Evolutionary conservation across 768 basidiomycete genomes (phyloP), one percentile per base, ranked within the genome.

Genomic region (Clathrus columnatus): DNA sequence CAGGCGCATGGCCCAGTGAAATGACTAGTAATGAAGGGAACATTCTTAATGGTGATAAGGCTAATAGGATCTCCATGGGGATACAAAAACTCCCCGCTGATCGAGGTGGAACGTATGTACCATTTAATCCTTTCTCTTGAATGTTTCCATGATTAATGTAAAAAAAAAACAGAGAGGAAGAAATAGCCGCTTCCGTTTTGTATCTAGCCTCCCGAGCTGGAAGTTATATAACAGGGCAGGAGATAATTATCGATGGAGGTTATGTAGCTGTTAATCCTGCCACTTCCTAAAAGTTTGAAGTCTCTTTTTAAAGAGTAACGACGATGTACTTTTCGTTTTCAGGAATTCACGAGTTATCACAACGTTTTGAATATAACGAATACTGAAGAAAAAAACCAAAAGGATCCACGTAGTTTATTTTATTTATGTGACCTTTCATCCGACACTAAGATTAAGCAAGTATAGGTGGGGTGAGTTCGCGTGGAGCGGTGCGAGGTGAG

Each of bases 121-220:
- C 50, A 18, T 36, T 51, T n/a, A 16, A n/a, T 57, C 23, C 7
- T 5, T 41, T 27, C 16, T 5, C 29, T 48, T 11, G 29, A 1
- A 18, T 48, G 4, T 16, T 17, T 53, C 7, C 4, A 24, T 41
- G 6, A 48, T 21, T 14, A 41, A 20, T 56, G n/a, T 32, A 10
- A 17, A 48, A 24, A 26, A 8, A 42, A 23, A 24, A 11, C 50
- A 89, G 87, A 43, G 80, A 76, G 0, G 73, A 77, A 57, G 89
- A 91, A 64, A 82, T 89, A 70, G 87, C 85, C 7, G 88, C 84
- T 7, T 86, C 87, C 7, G 87, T 72, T 0, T 75, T 91, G 5
- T 89, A 87, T 65, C 76, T 91, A 5, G 84, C 78, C 6, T 87
- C 87, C 8, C 77, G 72, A 8, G 84, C 86, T 2, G 87, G 85